A percentile compares a stretch with the other conserved stretches of the same genome.
phyloP scores from a whole-genome alignment of 768 basidiomycete species.

The Erythrobasidium yunnanense region DNA sequence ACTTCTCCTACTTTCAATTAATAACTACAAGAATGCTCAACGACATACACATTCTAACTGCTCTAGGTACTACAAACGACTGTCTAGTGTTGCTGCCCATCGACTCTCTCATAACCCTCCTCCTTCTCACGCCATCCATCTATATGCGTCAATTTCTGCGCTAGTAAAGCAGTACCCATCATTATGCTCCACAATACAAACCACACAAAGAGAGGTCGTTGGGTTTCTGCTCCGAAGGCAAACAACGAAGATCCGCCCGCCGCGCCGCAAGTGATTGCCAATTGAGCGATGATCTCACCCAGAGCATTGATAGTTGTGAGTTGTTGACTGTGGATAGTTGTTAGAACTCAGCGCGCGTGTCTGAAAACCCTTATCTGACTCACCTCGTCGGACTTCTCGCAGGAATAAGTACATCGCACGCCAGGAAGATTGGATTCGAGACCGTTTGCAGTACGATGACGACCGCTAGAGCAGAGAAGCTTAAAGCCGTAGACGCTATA shows the following conservation, averaged over 20 bases:
- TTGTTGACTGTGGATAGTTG: too few relatives aligned
- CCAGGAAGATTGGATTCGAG: neutral
- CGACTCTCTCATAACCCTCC: too few relatives aligned
- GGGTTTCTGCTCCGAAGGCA: neutral
- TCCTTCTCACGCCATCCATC: constrained; percentile 1
- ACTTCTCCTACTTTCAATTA: neutral
- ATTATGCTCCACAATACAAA: neutral
- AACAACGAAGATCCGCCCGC: neutral
- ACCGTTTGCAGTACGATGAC: neutral
- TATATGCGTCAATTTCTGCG: neutral
- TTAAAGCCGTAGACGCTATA: neutral
- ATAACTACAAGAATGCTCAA: neutral
- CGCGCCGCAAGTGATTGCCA: neutral
- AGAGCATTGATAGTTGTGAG: neutral
- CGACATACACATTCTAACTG: neutral
- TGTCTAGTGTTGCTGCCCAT: neutral
- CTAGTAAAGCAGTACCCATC: neutral
- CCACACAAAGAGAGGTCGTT: neutral
- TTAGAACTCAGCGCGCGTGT: too few relatives aligned
- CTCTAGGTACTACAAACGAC: neutral
- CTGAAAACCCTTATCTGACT: too few relatives aligned
- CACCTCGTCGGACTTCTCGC: neutral
- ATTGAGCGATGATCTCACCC: neutral
- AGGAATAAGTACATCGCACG: neutral
- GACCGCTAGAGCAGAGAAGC: neutral